Evolutionary conservation across 1,139 yeast genomes (phyloP), one percentile per base, ranked within the genome.

Genomic region (Nadsonia starkeyi-henricii): DNA sequence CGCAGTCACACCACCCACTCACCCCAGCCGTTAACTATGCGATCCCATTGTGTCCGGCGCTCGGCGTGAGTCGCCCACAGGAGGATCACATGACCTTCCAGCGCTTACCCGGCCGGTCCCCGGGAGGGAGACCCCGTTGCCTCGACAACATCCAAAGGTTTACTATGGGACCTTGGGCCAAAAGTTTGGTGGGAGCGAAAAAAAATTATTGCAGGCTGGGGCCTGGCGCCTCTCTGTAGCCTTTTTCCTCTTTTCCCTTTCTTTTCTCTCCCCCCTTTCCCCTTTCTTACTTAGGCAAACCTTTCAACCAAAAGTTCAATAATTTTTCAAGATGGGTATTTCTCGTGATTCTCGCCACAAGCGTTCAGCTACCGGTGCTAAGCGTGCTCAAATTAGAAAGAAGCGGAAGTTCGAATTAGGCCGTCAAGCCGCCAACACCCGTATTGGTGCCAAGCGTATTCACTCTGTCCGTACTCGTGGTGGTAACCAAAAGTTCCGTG

Each of bases 281-380:
- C 28, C 28, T 23, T 9, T 23, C 28, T 23, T 23, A 23, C 28
- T 9, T 9, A 23, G 28, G 28, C 28, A 23, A 23, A 23, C 28
- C 28, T 23, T 23, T 23, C 28, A 23, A 23, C 28, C 28, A 23
- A 23, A 23, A 23, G 28, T 23, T 23, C 28, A 23, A 5, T 23
- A 91, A 91, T 95, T 93, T 91, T 72, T 98, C 53, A 59, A 51
- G 53, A 91, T 91, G 98, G 97, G 98, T 89, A 91, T 91, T 85
- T 89, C 97, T 77, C 93, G 99, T 83, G 98, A 91, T 81, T 89
- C 98, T 75, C 96, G 96, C 80, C 98, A 91, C 88, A 91, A 91
- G 85, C 94, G 98, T 78, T 78, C 96, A 68, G 96, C 95, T 75
- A 89, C 99, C 72, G 99, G 99, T 83, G 99, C 98, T 73, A 89